Conservation (phyloP, 2,329 filamentous ascomycete genomes). For the Emericellopsis atlantica region DNA sequence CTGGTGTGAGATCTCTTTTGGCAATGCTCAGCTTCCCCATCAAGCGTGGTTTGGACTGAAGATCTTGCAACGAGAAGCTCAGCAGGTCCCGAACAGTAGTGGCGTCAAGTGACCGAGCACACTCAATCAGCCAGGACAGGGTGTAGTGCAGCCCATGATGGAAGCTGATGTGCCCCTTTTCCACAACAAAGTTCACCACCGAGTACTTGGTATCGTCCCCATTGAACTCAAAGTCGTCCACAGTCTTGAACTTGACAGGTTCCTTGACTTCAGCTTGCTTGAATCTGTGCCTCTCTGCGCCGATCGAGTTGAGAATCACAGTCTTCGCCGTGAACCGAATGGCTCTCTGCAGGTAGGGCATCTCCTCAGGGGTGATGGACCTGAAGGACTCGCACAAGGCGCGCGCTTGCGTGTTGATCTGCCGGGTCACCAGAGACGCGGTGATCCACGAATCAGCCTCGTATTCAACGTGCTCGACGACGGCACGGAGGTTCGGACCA, state of each 20-base stretch:
- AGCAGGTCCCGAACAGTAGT: slow-evolving; percentile 57
- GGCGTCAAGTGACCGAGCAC: slow-evolving; percentile 61
- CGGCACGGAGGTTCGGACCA: slow-evolving; percentile 79
- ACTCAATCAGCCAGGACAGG: slow-evolving; percentile 89
- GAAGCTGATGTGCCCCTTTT: slow-evolving; percentile 87
- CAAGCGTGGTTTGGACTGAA: slow-evolving; percentile 50
- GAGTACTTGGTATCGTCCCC: slow-evolving; percentile 33
- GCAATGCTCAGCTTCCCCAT: slow-evolving; percentile 48
- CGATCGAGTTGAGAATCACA: slow-evolving; percentile 80
- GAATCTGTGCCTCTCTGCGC: slow-evolving; percentile 78
- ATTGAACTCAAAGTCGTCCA: slow-evolving; percentile 74
- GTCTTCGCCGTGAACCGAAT: slow-evolving; percentile 67
- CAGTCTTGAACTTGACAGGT: slow-evolving; percentile 67
- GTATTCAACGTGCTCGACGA: slow-evolving; percentile 95
- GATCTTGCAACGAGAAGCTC: slow-evolving; percentile 57
- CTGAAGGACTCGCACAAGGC: slow-evolving; percentile 82
- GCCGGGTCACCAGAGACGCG: slow-evolving; percentile 82
- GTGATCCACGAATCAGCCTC: slow-evolving; percentile 98
- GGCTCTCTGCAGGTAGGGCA: slow-evolving; percentile 52
- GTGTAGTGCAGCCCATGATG: slow-evolving; percentile 96
- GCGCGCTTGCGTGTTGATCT: slow-evolving; percentile 86
- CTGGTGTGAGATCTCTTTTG: slow-evolving; percentile 44
- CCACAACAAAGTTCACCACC: slow-evolving; percentile 78
- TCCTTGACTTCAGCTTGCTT: slow-evolving; percentile 79
- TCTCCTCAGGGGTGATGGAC: slow-evolving; percentile 51